Conservation (phyloP, 169 alveolate species). For the Plasmodium blacklocki region DNA sequence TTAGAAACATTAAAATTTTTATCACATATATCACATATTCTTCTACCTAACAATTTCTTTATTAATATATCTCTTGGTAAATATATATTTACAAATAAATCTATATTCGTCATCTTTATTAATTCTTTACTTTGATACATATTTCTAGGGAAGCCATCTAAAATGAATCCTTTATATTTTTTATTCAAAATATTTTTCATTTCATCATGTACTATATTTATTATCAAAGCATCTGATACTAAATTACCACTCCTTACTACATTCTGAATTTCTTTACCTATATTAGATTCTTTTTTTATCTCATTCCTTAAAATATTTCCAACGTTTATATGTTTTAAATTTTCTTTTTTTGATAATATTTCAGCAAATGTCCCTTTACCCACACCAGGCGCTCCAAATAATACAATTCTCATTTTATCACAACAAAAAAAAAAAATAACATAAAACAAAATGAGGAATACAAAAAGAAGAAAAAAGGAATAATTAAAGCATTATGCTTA, state of each 20-base stretch:
- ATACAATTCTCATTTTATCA: constrained; percentile 16
- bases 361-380: constrained; percentile 74
- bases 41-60: constrained; percentile 52
- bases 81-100: constrained; percentile 50
- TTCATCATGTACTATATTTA: constrained; percentile 49
- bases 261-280: constrained; percentile 39
- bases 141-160: constrained; percentile 68
- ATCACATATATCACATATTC: constrained; percentile 36
- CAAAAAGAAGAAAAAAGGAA: no score
- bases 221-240: constrained; percentile 19
- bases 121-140: constrained; percentile 38
- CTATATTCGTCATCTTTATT: constrained; percentile 32
- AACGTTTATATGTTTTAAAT: constrained; percentile 50
- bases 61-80: constrained; percentile 34
- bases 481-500: no score
- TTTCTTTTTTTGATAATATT: constrained; percentile 55
- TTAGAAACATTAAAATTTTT: constrained; percentile 36
- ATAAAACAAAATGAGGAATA: not conserved
- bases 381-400: constrained; percentile 70
- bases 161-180: constrained; percentile 49
- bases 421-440: constrained; percentile 1
- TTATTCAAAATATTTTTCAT: constrained; percentile 9
- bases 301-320: constrained; percentile 61
- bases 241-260: constrained; percentile 56
- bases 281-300: constrained; percentile 32